Conservation (phyloP, 352 stramenopile species). For the Plasmopara halstedii region DNA sequence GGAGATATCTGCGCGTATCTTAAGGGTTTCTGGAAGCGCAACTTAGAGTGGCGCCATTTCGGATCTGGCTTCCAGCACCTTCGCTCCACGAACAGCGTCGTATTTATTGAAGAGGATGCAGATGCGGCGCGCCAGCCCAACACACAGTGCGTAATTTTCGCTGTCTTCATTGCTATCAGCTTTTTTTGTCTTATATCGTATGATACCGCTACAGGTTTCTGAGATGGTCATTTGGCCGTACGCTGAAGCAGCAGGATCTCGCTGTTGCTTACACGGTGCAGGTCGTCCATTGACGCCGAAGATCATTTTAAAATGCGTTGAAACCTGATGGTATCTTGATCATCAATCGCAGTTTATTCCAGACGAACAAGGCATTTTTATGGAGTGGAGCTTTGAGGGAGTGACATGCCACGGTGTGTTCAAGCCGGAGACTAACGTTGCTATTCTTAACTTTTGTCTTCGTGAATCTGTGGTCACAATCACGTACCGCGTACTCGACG, state of each 20-base stretch:
- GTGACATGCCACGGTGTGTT: constrained; percentile 79
- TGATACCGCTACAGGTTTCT: constrained; percentile 46
- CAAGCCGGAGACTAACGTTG: constrained; percentile 69
- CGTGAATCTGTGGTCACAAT: constrained; percentile 83
- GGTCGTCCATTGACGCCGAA: constrained; percentile 17
- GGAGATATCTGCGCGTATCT: constrained; percentile 66
- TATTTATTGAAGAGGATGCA: constrained; percentile 68
- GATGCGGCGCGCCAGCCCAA: constrained; percentile 65
- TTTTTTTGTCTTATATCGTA: not conserved
- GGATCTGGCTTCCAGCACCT: constrained; percentile 69
- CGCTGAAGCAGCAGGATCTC: constrained; percentile 65
- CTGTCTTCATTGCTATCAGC: not conserved
- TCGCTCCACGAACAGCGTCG: constrained; percentile 75
- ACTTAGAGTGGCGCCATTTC: constrained; percentile 76
- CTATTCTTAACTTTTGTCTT: constrained; percentile 79
- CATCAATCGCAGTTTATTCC: constrained; percentile 53
- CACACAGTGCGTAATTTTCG: constrained; percentile 34
- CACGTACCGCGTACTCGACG: constrained; percentile 70
- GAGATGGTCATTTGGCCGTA: constrained; percentile 70
- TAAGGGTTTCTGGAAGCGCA: constrained; percentile 78
- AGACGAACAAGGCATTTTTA: constrained; percentile 68
- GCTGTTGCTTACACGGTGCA: constrained; percentile 73
- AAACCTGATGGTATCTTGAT: constrained; percentile 2
- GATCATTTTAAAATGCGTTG: not conserved
- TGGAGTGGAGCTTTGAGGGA: constrained; percentile 83